These are phyloP conservation scores for Diplotaxis tenuifolia DNA, from an alignment of 345 rosid genomes.

Conservation along the genomic window DNA sequence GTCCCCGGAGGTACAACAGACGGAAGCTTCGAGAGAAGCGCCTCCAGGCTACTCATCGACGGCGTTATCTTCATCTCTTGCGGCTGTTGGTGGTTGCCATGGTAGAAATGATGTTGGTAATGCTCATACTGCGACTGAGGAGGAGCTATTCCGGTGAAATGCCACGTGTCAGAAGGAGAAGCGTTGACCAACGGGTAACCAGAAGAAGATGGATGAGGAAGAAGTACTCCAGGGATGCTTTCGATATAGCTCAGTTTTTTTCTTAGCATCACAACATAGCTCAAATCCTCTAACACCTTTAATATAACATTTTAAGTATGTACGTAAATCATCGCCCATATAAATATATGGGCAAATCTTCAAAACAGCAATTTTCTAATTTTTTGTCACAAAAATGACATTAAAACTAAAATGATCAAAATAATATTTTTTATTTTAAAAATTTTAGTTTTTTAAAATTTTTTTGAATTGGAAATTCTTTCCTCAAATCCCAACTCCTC, in stretches of 20 bases:
- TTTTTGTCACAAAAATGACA: too few species aligned
- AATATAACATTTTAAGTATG: neutral
- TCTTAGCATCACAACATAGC: constrained; percentile 71
- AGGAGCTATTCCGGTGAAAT: constrained; percentile 43
- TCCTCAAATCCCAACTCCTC: too few species aligned
- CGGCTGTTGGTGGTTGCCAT: constrained; percentile 16
- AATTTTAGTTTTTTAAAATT: too few species aligned
- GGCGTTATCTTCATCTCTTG: constrained; percentile 64
- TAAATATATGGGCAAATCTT: too few species aligned
- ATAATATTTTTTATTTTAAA: too few species aligned
- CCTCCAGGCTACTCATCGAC: constrained; percentile 97
- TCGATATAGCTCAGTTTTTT: constrained; percentile 91
- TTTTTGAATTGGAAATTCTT: too few species aligned
- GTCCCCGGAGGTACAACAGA: constrained; percentile 67
- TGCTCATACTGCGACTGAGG: constrained; percentile 44
- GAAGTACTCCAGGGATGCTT: constrained; percentile 87
- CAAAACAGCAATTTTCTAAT: too few species aligned
- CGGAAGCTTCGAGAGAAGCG: constrained; percentile 92
- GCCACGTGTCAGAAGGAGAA: constrained; percentile 52
- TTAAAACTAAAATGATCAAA: too few species aligned
- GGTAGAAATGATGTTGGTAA: constrained; percentile 38
- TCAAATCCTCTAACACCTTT: constrained; percentile 83
- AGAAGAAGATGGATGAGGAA: constrained; percentile 90
- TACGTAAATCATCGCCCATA: neutral
- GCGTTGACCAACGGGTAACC: constrained; percentile 56